Percentiles rank a stretch among this genome's conserved stretches.
Evolutionary conservation across 1,284 basidiomycete genomes (phyloP).

Genomic region (Rhodotorula glutinis): DNA sequence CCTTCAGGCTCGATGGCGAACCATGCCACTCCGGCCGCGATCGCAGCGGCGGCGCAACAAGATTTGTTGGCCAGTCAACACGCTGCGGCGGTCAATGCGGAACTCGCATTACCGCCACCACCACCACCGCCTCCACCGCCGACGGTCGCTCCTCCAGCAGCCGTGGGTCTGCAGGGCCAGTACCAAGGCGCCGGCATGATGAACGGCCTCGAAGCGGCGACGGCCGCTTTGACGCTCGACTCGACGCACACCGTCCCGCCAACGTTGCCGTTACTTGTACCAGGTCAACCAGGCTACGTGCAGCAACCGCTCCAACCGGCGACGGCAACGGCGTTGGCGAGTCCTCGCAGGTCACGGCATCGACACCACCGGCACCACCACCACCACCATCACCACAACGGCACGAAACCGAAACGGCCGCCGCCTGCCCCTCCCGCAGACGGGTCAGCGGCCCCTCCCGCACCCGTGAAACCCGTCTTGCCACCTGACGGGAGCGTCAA

Average conservation of each 20-base stretch:
- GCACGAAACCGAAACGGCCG: conserved; percentile 10
- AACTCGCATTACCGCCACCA: too few relatives aligned
- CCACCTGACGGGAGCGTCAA: conserved; percentile 29
- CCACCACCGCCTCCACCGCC: too few relatives aligned
- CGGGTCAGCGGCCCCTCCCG: background rate
- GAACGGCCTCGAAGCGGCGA: background rate
- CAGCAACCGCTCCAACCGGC: background rate
- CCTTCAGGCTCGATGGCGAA: background rate
- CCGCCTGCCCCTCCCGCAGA: conserved; percentile 11
- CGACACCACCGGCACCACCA: conserved; percentile 1
- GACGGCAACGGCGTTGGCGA: background rate
- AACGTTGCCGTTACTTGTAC: too few relatives aligned
- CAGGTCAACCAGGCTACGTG: background rate
- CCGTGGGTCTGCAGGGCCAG: too few relatives aligned
- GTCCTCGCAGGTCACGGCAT: background rate
- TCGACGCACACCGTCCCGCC: background rate
- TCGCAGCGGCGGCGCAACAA: background rate
- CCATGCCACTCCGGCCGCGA: background rate
- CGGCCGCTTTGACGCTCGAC: background rate
- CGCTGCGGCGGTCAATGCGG: too few relatives aligned
- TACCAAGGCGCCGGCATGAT: background rate
- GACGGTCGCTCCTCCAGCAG: too few relatives aligned
- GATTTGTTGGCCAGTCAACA: background rate
- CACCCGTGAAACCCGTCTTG: conserved; percentile 2
- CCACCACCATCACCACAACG: background rate